Evolutionary conservation across 2,329 filamentous ascomycete genomes (phyloP), one percentile per base, ranked within the genome.

Genomic region (Paradendryphiella salina): DNA sequence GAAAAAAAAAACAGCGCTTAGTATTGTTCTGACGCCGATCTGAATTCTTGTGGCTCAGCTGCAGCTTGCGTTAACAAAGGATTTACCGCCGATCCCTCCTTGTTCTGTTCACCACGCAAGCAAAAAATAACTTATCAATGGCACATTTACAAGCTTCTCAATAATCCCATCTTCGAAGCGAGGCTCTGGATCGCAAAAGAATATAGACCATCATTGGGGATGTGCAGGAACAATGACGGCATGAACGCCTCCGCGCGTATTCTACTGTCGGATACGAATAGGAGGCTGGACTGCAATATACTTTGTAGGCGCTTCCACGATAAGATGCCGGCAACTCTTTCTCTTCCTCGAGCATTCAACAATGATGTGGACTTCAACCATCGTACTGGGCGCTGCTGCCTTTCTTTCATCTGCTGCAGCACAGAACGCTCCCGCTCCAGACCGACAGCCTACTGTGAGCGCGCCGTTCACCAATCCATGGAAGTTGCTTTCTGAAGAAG

Each of bases 381-480:
- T 50, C n/a, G 32, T 37, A 18, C 5, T 53, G 10, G 36, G 50
- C 37, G 35, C 35, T 18, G 46, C 46, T 43, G 46, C 37, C 36
- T 20, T 53, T 40, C 17, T 38, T 35, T 40, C 50, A 20, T 29
- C 38, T 20, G 31, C 18, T 11, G 35, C 34, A 17, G 49, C 53
- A 15, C 50, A 56, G 28, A 43, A 50, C 29, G n/a, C 36, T 13
- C 31, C 26, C 18, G 45, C 33, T 26, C 14, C 49, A 18, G 29
- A 33, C n/a, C 38, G 28, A n/a, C 52, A 58, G n/a, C 49, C 46
- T 5, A 52, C 46, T 11, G 36, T 49, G 17, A 50, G 14, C 32
- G 52, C 57, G 26, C 50, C 56, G 5, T 42, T 54, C 29, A 18
- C 31, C 11, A 60, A 60, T 37, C 44, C 42, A 5, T 60, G 57